Evolutionary conservation across 768 basidiomycete genomes (phyloP).

Genomic region (Coprinellus micaceus): DNA sequence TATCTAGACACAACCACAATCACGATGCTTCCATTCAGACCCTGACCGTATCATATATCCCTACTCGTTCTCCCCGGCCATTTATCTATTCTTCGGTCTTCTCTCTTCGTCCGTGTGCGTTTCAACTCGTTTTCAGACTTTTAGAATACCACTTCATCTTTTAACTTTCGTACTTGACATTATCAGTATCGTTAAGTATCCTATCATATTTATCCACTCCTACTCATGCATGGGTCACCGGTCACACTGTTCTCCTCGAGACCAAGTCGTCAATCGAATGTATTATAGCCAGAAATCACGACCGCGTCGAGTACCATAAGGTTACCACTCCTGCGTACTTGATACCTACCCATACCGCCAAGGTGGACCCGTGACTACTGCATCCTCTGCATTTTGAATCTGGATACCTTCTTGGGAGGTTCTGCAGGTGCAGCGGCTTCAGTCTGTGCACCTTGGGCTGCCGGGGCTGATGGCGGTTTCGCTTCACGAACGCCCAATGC

Average conservation of each 20-base stretch:
- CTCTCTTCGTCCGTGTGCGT: background rate
- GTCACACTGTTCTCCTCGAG: background rate
- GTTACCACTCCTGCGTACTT: background rate
- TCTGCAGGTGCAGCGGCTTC: background rate
- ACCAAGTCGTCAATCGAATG: background rate
- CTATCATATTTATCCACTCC: background rate
- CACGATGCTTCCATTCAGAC: no score
- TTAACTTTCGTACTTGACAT: background rate
- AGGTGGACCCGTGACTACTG: background rate
- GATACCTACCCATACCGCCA: background rate
- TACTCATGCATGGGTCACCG: background rate
- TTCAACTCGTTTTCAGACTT: background rate
- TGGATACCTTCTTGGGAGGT: constrained; percentile 23
- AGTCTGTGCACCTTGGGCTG: background rate
- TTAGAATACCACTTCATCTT: constrained; percentile 2
- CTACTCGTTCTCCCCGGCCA: background rate
- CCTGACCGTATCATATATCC: no score
- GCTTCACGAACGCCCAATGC: constrained; percentile 11
- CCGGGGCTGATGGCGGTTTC: background rate
- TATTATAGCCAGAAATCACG: background rate
- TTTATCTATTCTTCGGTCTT: background rate
- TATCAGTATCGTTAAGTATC: background rate
- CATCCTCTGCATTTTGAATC: constrained; percentile 20
- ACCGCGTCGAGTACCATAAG: background rate
- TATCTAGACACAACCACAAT: no score